Evolutionary conservation across 805 yeast species (phyloP), one percentile per base, ranked within the genome.

Genomic region (Metschnikowia anglica): DNA sequence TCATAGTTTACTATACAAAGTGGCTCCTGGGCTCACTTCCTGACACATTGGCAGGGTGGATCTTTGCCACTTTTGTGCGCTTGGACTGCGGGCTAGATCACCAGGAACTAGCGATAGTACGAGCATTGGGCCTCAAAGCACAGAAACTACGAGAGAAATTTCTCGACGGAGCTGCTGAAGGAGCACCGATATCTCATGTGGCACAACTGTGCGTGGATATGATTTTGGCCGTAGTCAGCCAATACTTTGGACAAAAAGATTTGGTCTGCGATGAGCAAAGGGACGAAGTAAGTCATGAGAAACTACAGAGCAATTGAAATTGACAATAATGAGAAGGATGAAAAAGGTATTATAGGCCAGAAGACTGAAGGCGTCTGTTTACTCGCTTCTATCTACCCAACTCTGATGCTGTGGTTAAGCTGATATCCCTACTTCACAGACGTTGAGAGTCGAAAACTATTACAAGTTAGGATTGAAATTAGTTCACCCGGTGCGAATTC

Each of bases 111-210:
- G 54, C 71, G 3, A 50, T 67, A 11, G 53, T 70, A 17, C 55
- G 74, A 23, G 69, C 61, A 6, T 55, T 70, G 44, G 74, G 65
- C 2, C 55, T 59, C 43, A 70, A 70, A 49, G 74, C 76, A 2
- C 40, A 55, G 12, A 66, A 63, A 34, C 44, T 69, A 12, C 42
- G 51, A 7, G 43, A 9, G 16, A 44, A 45, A 18, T 28, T 36
- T 10, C 21, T 25, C 44, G 25, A 38, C 34, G 27, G 41, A 39
- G 37, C 37, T 44, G 15, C 46, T 21, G 16, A 48, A 51, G 10
- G 50, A 62, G 5, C 28, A 11, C 17, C 18, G 10, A 27, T 36
- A 3, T 36, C 45, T 4, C 20, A 31, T 6, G 41, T 42, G 13
- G 42, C 46, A 19, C 44, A 39, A 30, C 63, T 50, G 38, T 64